Conservation (phyloP, 176 grass and related monocot species). For the Phyllostachys edulis region DNA sequence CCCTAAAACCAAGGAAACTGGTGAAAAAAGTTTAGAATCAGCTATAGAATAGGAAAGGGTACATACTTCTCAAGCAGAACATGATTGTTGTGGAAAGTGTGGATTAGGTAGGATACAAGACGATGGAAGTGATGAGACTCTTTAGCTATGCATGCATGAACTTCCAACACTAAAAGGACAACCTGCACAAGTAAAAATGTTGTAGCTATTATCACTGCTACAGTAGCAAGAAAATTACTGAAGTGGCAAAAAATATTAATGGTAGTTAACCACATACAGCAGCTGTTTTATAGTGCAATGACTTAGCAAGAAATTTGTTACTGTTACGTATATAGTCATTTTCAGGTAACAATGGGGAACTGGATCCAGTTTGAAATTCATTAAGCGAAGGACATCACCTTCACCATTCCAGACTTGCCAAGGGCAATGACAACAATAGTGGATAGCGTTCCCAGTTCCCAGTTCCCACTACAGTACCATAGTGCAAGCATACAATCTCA, state of each 20-base stretch:
- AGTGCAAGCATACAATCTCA: not conserved
- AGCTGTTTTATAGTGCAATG: not conserved
- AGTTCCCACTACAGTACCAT: conserved; percentile 2
- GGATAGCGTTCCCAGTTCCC: not conserved
- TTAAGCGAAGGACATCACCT: not conserved
- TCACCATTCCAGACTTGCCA: not conserved
- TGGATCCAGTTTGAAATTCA: not conserved
- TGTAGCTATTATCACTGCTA: conserved; percentile 12
- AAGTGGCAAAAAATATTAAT: not conserved
- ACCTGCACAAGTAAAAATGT: conserved; percentile 58
- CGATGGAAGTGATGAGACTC: conserved; percentile 69
- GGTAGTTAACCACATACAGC: not conserved
- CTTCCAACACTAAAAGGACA: conserved; percentile 87
- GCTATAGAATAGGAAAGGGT: conserved; percentile 22
- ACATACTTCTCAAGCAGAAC: conserved; percentile 84
- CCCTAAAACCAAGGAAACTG: conserved; percentile 23
- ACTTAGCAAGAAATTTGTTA: not conserved
- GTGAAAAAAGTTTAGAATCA: conserved; percentile 6
- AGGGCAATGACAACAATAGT: not conserved
- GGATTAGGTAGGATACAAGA: conserved; percentile 73
- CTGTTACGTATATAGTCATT: not conserved
- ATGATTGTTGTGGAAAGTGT: conserved; percentile 69
- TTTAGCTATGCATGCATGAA: conserved; percentile 89
- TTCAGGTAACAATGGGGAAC: conserved; percentile 5
- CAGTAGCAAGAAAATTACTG: not conserved